phyloP scores from a whole-genome alignment of 1,139 yeast species.

The Suhomyces guaymorum region DNA sequence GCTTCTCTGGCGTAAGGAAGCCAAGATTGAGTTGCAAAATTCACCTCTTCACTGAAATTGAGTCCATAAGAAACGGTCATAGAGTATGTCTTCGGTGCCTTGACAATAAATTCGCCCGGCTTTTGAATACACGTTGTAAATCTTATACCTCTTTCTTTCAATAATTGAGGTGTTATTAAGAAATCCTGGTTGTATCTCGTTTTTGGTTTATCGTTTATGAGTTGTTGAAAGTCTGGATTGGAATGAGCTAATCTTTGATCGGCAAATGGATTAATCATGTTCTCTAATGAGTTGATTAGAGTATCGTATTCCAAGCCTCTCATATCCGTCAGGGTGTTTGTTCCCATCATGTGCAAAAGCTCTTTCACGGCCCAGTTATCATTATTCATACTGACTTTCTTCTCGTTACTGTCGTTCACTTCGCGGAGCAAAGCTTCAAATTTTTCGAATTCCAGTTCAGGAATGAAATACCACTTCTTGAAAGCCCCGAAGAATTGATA shows the following conservation, averaged over 20 bases:
- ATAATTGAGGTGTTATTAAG: constrained; percentile 49
- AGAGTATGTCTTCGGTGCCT: constrained; percentile 56
- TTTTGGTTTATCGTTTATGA: constrained; percentile 22
- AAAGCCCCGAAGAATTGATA: constrained; percentile 71
- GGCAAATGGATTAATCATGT: constrained; percentile 28
- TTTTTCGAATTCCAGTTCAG: constrained; percentile 63
- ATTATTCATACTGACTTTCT: constrained; percentile 27
- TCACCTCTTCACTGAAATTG: constrained; percentile 54
- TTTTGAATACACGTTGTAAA: constrained; percentile 51
- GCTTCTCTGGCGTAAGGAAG: constrained; percentile 48
- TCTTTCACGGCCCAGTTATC: constrained; percentile 23
- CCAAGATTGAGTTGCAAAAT: constrained; percentile 64
- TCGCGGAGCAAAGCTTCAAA: constrained; percentile 52
- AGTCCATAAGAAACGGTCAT: constrained; percentile 55
- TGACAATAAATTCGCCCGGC: constrained; percentile 62
- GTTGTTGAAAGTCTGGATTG: constrained; percentile 27
- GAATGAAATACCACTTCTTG: constrained; percentile 79
- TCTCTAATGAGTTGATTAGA: constrained; percentile 32
- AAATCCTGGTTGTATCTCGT: constrained; percentile 37
- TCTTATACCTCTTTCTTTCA: constrained; percentile 49
- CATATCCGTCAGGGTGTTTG: constrained; percentile 9
- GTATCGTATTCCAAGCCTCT: constrained; percentile 24
- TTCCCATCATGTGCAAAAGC: constrained; percentile 19
- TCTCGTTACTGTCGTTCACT: constrained; percentile 16
- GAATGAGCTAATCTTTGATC: constrained; percentile 28